Evolutionary conservation across 2,329 filamentous ascomycete genomes (phyloP), one percentile per base, ranked within the genome.

Genomic region (Curvularia lunata): DNA sequence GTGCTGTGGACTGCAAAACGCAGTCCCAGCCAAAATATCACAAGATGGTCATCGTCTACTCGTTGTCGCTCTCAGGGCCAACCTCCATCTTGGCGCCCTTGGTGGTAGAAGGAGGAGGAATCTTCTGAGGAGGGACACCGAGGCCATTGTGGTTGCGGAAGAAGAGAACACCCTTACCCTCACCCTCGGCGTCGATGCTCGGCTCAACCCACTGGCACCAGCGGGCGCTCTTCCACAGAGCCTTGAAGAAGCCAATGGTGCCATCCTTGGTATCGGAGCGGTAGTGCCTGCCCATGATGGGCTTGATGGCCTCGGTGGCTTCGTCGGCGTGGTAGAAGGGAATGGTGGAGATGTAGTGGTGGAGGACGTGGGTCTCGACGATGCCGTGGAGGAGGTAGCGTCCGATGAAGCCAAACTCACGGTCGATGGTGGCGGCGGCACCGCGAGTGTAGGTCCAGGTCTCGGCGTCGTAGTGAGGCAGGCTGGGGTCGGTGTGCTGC

Each of bases 201-300:
- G 93, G 92, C 87, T 99, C 95, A 63, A 99, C 93, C 91, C 92
- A 99, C 79, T 98, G 92, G 86, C 95, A 99, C 87, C 85, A 87
- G 61, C 95, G 88, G 42, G 91, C 87, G 70, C 86, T 91, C 67
- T 81, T 89, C 86, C 88, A 99, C 76, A 99, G 80, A 68, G 91
- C 87, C 77, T 85, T 85, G 73, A 99, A 76, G 85, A 99, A 99
- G 47, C 95, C 95, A 43, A 73, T 47, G 37, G 90, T 80, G 46
- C 95, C 95, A 55, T 84, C 92, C 77, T 86, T 78, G 60, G 87
- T 88, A 70, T 99, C 90, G 51, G 90, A 82, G 65, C 93, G 91
- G 84, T 99, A 99, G 85, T 99, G 95, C 73, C 85, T 84, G 78
- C 95, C 95, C 94, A 99, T 97, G 78, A 99, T 84, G 59, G 86